Evolutionary conservation across 306 rosid genomes (phyloP).

Genomic region (Oxytropis ochrocephala): DNA sequence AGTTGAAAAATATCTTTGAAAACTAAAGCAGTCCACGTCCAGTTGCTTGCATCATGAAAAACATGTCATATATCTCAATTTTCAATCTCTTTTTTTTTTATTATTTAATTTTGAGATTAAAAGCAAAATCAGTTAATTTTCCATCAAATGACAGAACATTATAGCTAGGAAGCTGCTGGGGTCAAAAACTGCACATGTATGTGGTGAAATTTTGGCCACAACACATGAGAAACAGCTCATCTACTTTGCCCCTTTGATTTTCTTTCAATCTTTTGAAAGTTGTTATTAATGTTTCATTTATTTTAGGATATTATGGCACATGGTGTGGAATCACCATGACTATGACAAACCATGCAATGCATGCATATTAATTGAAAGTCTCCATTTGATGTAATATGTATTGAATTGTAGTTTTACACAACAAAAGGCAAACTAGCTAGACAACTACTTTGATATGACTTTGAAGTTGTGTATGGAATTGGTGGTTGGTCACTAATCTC

Average conservation of each 20-base stretch:
- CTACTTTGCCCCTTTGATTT: neutral
- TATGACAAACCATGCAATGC: conserved; percentile 26
- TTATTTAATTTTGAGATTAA: neutral
- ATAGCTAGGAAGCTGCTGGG: neutral
- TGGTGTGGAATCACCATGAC: conserved; percentile 30
- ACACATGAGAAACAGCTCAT: conserved; percentile 18
- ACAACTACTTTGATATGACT: conserved; percentile 7
- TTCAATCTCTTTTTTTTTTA: neutral
- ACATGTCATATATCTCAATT: too few relatives aligned
- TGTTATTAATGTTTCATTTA: conserved; percentile 31
- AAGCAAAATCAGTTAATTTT: neutral
- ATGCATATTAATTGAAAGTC: conserved; percentile 21
- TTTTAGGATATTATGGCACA: conserved; percentile 29
- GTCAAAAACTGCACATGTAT: conserved; percentile 9
- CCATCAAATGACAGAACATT: neutral
- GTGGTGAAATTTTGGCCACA: conserved; percentile 25
- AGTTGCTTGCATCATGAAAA: too few relatives aligned
- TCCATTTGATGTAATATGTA: conserved; percentile 3
- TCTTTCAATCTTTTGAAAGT: neutral
- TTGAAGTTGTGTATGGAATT: neutral
- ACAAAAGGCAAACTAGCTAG: neutral
- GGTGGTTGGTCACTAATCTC: neutral
- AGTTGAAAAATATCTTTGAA: too few relatives aligned
- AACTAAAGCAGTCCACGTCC: too few relatives aligned
- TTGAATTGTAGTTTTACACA: neutral